Conservation (phyloP, 140 eudicot genomes). For the Ambrosia hybrid region DNA sequence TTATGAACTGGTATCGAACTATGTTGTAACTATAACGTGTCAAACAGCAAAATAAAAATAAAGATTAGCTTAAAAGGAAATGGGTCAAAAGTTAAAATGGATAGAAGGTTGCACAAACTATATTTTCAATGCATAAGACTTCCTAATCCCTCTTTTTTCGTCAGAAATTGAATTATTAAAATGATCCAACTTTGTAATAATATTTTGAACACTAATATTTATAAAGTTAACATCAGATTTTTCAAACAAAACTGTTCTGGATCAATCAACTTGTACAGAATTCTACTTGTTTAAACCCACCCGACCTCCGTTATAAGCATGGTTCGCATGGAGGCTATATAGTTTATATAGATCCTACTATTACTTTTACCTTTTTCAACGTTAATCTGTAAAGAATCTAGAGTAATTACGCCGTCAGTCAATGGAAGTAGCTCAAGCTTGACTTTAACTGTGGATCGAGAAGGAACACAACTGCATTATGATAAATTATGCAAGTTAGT, state of each 20-base stretch:
- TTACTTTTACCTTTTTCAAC: constrained; percentile 66
- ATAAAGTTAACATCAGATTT: neutral
- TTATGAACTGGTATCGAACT: no score
- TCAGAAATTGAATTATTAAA: no score
- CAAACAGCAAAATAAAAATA: no score
- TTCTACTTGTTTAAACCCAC: neutral
- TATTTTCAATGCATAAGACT: no score
- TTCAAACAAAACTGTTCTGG: neutral
- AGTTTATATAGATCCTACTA: neutral
- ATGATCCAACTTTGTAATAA: no score
- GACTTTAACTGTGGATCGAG: constrained; percentile 69
- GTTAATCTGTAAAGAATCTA: constrained; percentile 83
- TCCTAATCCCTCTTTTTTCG: no score
- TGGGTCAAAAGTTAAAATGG: no score
- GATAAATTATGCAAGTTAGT: neutral
- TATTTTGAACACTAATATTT: neutral
- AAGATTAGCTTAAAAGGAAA: no score
- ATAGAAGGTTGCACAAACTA: no score
- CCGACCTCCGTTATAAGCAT: neutral
- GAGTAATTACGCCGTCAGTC: constrained; percentile 85
- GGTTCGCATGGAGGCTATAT: neutral
- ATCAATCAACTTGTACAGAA: neutral
- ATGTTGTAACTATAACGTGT: no score
- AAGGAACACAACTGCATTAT: constrained; percentile 70
- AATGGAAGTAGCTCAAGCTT: constrained; percentile 95